phyloP scores from a whole-genome alignment of 257 asterid genomes.

The Fraxinus quadrangulata region DNA sequence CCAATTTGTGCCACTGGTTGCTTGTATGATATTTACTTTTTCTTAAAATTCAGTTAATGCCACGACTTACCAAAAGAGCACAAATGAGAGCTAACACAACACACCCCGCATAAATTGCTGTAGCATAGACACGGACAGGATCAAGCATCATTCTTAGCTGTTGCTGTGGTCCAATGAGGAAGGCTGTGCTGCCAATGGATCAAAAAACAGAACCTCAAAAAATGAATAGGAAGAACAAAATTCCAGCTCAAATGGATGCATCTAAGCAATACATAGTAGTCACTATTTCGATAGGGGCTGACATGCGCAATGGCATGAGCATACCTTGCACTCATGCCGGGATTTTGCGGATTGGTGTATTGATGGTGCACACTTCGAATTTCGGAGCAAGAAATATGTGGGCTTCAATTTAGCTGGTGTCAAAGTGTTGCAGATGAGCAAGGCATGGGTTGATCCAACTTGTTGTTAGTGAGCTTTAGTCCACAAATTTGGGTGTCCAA shows the following conservation, averaged over 20 bases:
- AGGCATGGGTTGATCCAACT: too few species aligned
- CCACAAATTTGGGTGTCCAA: too few species aligned
- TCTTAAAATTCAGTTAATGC: not conserved
- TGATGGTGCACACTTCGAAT: too few species aligned
- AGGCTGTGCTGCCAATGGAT: conserved; percentile 84
- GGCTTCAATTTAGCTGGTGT: too few species aligned
- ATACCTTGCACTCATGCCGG: too few species aligned
- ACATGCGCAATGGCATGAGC: too few species aligned
- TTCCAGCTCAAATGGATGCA: conserved; percentile 2
- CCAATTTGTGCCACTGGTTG: not conserved
- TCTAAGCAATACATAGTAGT: not conserved
- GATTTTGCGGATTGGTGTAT: too few species aligned
- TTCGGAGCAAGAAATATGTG: too few species aligned
- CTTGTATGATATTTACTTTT: not conserved
- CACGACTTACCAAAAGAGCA: conserved; percentile 78
- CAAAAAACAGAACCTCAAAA: conserved; percentile 41
- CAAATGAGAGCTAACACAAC: conserved; percentile 82
- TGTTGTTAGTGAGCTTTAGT: too few species aligned
- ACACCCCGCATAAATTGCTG: conserved; percentile 68
- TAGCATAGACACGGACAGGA: conserved; percentile 75
- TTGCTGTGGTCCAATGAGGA: conserved; percentile 75
- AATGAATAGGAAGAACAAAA: conserved; percentile 22
- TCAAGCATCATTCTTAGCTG: conserved; percentile 92
- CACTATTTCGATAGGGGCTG: not conserved
- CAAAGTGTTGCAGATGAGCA: too few species aligned